Evolutionary conservation across 2,329 filamentous ascomycete species (phyloP).

Genomic region (Achaetomium macrosporum): DNA sequence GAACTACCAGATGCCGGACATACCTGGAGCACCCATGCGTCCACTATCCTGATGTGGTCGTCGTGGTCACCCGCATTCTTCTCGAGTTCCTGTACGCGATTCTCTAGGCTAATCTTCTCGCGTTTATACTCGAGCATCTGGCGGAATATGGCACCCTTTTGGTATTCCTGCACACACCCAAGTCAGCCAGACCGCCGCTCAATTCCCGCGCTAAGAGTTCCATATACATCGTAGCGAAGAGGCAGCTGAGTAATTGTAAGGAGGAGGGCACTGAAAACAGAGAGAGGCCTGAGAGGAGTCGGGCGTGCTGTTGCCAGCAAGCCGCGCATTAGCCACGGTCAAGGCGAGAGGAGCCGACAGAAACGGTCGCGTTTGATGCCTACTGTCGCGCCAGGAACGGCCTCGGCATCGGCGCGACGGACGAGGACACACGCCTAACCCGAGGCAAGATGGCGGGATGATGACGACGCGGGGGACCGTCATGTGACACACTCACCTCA

Average conservation of each 20-base stretch:
- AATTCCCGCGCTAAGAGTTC: constrained; percentile 24
- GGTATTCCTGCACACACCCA: constrained; percentile 60
- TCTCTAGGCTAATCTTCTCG: constrained; percentile 75
- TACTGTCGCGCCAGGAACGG: constrained; percentile 12
- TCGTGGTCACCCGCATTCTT: constrained; percentile 79
- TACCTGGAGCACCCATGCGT: constrained; percentile 93
- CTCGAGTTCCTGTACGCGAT: constrained; percentile 71
- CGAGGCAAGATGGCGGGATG: constrained; percentile 9
- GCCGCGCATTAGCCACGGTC: constrained; percentile 40
- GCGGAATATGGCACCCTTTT: constrained; percentile 94
- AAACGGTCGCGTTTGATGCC: constrained; percentile 22
- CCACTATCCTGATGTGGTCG: constrained; percentile 83
- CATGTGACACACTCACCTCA: constrained; percentile 53
- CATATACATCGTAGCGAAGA: constrained; percentile 28
- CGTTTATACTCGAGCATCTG: constrained; percentile 98
- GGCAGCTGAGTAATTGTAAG: constrained; percentile 18
- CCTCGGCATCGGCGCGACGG: constrained; percentile 12
- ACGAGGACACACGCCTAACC: constrained; percentile 7
- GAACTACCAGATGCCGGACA: constrained; percentile 19
- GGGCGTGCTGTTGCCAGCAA: constrained; percentile 38
- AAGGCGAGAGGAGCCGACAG: constrained; percentile 24
- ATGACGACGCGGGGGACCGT: constrained; percentile 18
- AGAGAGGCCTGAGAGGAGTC: constrained; percentile 30
- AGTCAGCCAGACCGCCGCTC: constrained; percentile 31
- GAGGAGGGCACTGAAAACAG: constrained; percentile 22